Evolutionary conservation across 2,329 filamentous ascomycete genomes (phyloP), one percentile per base, ranked within the genome.

Genomic region (Claviceps capensis): DNA sequence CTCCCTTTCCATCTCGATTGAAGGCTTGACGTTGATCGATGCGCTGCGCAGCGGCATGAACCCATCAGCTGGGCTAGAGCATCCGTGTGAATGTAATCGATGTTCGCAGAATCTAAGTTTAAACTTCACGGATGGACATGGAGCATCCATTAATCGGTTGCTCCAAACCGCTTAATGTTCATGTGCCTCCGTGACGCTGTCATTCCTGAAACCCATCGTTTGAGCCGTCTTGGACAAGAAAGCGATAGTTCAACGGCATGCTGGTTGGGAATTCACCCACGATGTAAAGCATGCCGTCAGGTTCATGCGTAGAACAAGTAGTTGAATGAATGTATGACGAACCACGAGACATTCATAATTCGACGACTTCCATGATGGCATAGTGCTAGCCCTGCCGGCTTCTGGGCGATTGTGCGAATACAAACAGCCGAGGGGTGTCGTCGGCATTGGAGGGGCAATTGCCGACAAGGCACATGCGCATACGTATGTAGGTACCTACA

Each of bases 401-500:
- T 34, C 30, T 19, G 43, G 43, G 43, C 43, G n/a, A 46, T 23
- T 41, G 22, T 19, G 19, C 47, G 26, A 17, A 38, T 30, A 11
- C 13, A 51, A 37, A 42, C 8, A 51, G 43, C 42, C 34, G 19
- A 34, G 44, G 44, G 13, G 42, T 41, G 14, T n/a, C 17, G 22
- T 17, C 44, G 43, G 49, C 45, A 50, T 22, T 47, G 47, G 19
- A 36, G 46, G 45, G 49, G 52, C 49, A 51, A 49, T 46, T 49
- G 52, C 52, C 52, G 52, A 53, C 45, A 34, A 34, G 30, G 30
- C 30, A 2, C 30, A 34, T 11, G 30, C 30, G 30, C 30, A 34
- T 34, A 11, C 2, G 9, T 34, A 30, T 6, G 23, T 7, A 26
- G 23, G 23, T 26, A 26, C 5, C 1, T 34, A 9, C 8, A 1